Evolutionary conservation across 1,284 basidiomycete species (phyloP).

Genomic region (Boletus semigastroideus): DNA sequence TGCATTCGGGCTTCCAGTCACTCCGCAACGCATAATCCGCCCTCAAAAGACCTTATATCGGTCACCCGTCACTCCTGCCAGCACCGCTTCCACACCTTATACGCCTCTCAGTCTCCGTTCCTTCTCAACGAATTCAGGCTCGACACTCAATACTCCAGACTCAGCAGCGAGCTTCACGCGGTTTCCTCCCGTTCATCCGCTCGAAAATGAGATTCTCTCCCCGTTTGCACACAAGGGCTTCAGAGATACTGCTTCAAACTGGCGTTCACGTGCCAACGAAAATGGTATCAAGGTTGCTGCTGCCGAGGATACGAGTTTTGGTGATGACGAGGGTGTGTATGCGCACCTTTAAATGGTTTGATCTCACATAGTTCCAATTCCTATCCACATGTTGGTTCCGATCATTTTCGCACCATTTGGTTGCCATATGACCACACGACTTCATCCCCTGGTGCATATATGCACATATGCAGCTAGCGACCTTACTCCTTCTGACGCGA

Average conservation of each 20-base stretch:
- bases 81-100: conserved; percentile 52
- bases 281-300: conserved; percentile 67
- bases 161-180: conserved; percentile 39
- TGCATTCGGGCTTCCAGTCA: conserved; percentile 37
- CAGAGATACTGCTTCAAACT: conserved; percentile 65
- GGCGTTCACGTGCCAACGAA: conserved; percentile 69
- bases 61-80: conserved; percentile 46
- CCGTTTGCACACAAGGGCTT: conserved; percentile 42
- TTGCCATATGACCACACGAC: neutral
- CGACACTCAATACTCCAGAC: conserved; percentile 54
- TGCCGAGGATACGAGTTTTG: conserved; percentile 49
- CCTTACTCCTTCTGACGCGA: conserved; percentile 43
- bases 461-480: conserved; percentile 48
- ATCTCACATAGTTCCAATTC: conserved; percentile 20
- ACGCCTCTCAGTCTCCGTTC: conserved; percentile 67
- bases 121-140: conserved; percentile 52
- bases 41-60: conserved; percentile 37
- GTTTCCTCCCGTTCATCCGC: conserved; percentile 34
- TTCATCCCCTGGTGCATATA: conserved; percentile 22
- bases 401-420: conserved; percentile 3
- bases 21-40: conserved; percentile 46
- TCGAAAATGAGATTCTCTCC: conserved; percentile 18
- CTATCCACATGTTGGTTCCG: conserved; percentile 1
- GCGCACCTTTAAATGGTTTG: conserved; percentile 18
- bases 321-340: conserved; percentile 52